These are phyloP conservation scores for Lepiota brunneoincarnata DNA, from an alignment of 768 basidiomycete species.

Conservation along the genomic window DNA sequence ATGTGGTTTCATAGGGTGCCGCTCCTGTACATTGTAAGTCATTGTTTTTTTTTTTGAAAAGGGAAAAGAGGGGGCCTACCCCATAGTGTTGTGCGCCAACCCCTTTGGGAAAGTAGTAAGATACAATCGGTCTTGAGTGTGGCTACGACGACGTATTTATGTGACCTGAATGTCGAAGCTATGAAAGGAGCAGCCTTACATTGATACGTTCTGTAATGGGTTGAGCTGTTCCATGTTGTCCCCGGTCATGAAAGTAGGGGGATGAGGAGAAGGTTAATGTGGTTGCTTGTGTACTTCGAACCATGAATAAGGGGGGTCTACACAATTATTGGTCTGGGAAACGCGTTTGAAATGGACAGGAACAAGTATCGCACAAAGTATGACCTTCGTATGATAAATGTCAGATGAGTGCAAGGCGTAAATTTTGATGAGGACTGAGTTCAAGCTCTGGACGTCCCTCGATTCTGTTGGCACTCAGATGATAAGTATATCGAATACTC, in stretches of 20 bases:
- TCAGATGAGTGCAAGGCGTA: background rate
- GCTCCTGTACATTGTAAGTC: slow-evolving; percentile 56
- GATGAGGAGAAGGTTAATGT: slow-evolving; percentile 65
- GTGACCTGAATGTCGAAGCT: background rate
- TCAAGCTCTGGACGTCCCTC: background rate
- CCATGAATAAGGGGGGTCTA: slow-evolving; percentile 27
- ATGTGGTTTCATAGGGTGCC: slow-evolving; percentile 99
- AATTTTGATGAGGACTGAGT: background rate
- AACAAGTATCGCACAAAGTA: background rate
- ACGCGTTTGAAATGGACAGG: background rate
- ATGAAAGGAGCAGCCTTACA: slow-evolving; percentile 38
- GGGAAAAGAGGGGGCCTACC: slow-evolving; percentile 41
- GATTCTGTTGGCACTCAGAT: background rate
- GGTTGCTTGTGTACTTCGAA: slow-evolving; percentile 42
- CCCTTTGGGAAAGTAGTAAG: slow-evolving; percentile 93
- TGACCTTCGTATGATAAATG: no score
- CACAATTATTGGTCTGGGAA: background rate
- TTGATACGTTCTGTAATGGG: slow-evolving; percentile 80
- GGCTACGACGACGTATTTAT: slow-evolving; percentile 28
- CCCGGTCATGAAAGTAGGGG: slow-evolving; percentile 76
- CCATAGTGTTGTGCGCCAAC: slow-evolving; percentile 97
- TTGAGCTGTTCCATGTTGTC: slow-evolving; percentile 65
- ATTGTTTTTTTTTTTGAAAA: background rate
- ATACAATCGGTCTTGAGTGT: slow-evolving; percentile 87
- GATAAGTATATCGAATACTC: no score